Conservation (phyloP, 2,329 filamentous ascomycete species). For the Huntiella decipiens region DNA sequence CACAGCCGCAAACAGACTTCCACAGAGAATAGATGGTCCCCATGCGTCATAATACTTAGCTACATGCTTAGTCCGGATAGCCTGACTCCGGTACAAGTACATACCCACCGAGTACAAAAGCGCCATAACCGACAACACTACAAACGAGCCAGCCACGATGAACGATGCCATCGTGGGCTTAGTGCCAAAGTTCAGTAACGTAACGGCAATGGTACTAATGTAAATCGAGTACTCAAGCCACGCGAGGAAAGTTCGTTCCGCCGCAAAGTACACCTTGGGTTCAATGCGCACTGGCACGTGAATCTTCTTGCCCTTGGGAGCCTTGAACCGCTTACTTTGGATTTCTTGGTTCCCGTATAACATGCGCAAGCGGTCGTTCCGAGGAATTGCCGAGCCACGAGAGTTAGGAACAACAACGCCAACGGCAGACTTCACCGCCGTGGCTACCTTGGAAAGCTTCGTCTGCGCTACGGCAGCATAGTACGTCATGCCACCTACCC, state of each 20-base stretch:
- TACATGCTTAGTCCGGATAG: slow-evolving; percentile 66
- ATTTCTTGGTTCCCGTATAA: slow-evolving; percentile 38
- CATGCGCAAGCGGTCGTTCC: slow-evolving; percentile 32
- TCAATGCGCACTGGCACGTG: slow-evolving; percentile 92
- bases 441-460: slow-evolving; percentile 6
- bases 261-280: slow-evolving; percentile 94
- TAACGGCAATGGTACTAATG: slow-evolving; percentile 70
- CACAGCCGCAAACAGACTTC: slow-evolving; percentile 54
- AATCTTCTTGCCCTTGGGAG: slow-evolving; percentile 72
- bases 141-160: slow-evolving; percentile 58
- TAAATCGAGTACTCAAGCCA: slow-evolving; percentile 98
- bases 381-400: slow-evolving; percentile 34
- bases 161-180: slow-evolving; percentile 41
- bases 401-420: slow-evolving; percentile 33
- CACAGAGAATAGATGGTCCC: slow-evolving; percentile 63
- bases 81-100: slow-evolving; percentile 73
- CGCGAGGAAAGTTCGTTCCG: slow-evolving; percentile 84
- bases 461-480: slow-evolving; percentile 30
- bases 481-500: slow-evolving; percentile 61
- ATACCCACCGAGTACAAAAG: slow-evolving; percentile 69
- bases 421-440: slow-evolving; percentile 1
- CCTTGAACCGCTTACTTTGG: slow-evolving; percentile 43
- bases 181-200: slow-evolving; percentile 61
- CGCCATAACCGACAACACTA: slow-evolving; percentile 55
- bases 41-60: slow-evolving; percentile 81